A percentile compares a stretch with the other conserved stretches of the same genome.
These are phyloP conservation scores for Pleurotus citrinopileatus DNA, from an alignment of 768 basidiomycete genomes.

Conservation along the genomic window DNA sequence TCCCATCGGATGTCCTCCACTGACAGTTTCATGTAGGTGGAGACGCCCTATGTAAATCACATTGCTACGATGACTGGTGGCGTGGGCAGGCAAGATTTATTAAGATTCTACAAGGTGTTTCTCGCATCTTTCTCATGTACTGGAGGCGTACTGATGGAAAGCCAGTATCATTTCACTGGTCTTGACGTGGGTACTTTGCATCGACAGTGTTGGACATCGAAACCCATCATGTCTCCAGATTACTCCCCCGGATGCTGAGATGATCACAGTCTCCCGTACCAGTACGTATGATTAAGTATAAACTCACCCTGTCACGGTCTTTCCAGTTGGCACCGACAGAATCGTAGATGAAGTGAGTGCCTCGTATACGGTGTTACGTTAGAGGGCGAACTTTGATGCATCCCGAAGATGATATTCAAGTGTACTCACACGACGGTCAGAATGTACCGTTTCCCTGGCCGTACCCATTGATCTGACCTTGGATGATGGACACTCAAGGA, in stretches of 20 bases:
- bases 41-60: constrained; percentile 7
- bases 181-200: neutral
- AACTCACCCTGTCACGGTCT: neutral
- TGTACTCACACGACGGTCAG: constrained; percentile 9
- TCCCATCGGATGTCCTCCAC: neutral
- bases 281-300: neutral
- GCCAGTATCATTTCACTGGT: constrained; percentile 10
- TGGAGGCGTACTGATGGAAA: neutral
- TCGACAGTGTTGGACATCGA: neutral
- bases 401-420: constrained; percentile 10
- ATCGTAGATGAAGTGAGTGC: constrained; percentile 8
- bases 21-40: neutral
- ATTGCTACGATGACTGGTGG: constrained; percentile 9
- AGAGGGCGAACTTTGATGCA: neutral
- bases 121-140: neutral
- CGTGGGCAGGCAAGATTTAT: constrained; percentile 3
- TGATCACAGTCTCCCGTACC: constrained; percentile 7
- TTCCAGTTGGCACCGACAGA: constrained; percentile 5
- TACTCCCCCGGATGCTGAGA: constrained; percentile 9
- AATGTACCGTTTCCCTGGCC: neutral
- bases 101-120: constrained; percentile 8
- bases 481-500: too few species aligned
- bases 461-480: neutral
- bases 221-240: neutral
- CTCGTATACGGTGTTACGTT: neutral